Evolutionary conservation across 2,329 filamentous ascomycete genomes (phyloP).

Genomic region (Xylaria digitata): DNA sequence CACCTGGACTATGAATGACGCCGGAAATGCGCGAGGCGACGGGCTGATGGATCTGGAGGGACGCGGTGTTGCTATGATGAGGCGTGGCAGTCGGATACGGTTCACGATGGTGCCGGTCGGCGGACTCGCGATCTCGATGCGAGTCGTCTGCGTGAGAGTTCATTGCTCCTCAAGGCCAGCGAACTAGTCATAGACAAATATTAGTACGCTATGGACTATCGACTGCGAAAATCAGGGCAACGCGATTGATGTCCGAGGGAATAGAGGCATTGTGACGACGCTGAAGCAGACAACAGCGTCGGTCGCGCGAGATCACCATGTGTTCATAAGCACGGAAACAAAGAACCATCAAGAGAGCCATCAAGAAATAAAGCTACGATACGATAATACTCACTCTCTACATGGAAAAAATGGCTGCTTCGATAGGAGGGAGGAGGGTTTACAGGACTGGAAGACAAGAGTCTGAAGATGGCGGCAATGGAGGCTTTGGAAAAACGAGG

Average conservation of each 20-base stretch:
- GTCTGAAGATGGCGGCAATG: conserved; percentile 16
- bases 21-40: conserved; percentile 84
- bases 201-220: conserved; percentile 33
- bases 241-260: conserved; percentile 7
- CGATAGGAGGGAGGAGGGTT: conserved; percentile 9
- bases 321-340: conserved; percentile 15
- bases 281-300: conserved; percentile 6
- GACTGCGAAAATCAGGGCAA: neutral
- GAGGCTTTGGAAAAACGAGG: conserved; percentile 29
- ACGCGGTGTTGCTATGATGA: conserved; percentile 88
- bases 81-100: conserved; percentile 71
- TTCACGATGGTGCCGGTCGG: conserved; percentile 71
- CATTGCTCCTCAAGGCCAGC: conserved; percentile 45
- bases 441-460: neutral
- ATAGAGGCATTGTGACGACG: neutral
- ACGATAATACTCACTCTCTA: conserved; percentile 39
- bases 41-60: conserved; percentile 93
- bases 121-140: conserved; percentile 73
- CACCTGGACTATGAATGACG: conserved; percentile 92
- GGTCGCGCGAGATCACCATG: conserved; percentile 25
- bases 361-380: conserved; percentile 30
- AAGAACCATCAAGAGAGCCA: conserved; percentile 32
- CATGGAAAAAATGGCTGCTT: conserved; percentile 40
- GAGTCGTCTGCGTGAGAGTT: conserved; percentile 57
- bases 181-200: conserved; percentile 28